Evolutionary conservation across 2,329 filamentous ascomycete species (phyloP).

Genomic region (Cercospora citrullina): DNA sequence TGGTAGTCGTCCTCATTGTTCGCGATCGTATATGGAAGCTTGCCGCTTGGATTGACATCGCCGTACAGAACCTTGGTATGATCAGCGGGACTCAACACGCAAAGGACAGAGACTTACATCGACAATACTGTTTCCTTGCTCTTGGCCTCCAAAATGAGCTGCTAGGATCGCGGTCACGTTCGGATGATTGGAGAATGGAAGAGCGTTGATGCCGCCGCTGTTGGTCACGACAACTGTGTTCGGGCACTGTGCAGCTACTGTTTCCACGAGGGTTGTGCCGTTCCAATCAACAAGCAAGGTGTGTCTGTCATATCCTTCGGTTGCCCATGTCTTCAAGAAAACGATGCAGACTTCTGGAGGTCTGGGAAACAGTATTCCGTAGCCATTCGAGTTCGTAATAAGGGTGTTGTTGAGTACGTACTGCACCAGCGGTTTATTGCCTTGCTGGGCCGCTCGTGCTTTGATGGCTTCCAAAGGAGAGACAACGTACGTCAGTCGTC

Average conservation of each 20-base stretch:
- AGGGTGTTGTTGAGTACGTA: conserved; percentile 45
- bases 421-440: conserved; percentile 47
- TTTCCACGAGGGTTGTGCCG: conserved; percentile 46
- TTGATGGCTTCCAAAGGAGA: conserved; percentile 47
- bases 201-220: conserved; percentile 56
- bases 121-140: conserved; percentile 77
- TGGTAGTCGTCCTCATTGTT: conserved; percentile 53
- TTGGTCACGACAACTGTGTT: conserved; percentile 65
- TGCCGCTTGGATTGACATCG: conserved; percentile 1
- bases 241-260: conserved; percentile 52
- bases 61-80: not conserved
- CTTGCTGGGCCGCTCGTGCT: conserved; percentile 30
- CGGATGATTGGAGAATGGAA: conserved; percentile 45
- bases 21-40: conserved; percentile 80
- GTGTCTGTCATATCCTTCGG: conserved; percentile 48
- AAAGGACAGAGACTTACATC: conserved; percentile 46
- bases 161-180: conserved; percentile 74
- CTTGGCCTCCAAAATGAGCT: conserved; percentile 80
- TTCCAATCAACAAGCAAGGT: conserved; percentile 48
- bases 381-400: conserved; percentile 37
- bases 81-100: not conserved
- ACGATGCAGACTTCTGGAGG: conserved; percentile 55
- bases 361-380: conserved; percentile 45
- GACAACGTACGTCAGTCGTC: conserved; percentile 43
- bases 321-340: conserved; percentile 58